Conservation (phyloP, 441 rosid genomes). For the Euphorbia corollata region DNA sequence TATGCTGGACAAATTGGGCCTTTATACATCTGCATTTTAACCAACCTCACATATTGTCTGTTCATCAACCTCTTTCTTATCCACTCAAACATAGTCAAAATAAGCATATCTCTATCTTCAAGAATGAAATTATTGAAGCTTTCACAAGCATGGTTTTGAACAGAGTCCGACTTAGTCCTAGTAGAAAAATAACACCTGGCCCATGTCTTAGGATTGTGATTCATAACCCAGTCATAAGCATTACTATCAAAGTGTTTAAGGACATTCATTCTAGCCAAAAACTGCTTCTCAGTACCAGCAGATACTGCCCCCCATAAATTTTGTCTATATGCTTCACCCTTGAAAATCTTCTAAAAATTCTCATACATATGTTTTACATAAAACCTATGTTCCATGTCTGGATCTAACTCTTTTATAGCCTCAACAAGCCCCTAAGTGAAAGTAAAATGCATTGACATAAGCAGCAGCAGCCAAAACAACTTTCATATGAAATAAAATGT, state of each 20-base stretch:
- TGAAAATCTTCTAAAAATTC: background rate
- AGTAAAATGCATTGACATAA: no score
- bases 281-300: background rate
- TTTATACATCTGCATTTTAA: background rate
- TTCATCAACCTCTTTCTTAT: background rate
- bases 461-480: no score
- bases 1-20: background rate
- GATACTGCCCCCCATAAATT: background rate
- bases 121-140: no score
- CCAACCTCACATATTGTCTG: background rate
- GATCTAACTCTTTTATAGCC: background rate
- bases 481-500: no score
- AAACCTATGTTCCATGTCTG: background rate
- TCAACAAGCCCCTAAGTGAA: background rate
- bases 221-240: background rate
- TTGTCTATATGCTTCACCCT: background rate
- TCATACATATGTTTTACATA: background rate
- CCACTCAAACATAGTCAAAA: background rate
- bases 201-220: background rate
- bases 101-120: background rate
- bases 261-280: background rate
- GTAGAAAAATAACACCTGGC: background rate
- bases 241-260: background rate
- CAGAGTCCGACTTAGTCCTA: background rate
- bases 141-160: background rate